These are phyloP conservation scores for Uronychia setigera DNA, from an alignment of 73 alveolate species.

Conservation along the genomic window DNA sequence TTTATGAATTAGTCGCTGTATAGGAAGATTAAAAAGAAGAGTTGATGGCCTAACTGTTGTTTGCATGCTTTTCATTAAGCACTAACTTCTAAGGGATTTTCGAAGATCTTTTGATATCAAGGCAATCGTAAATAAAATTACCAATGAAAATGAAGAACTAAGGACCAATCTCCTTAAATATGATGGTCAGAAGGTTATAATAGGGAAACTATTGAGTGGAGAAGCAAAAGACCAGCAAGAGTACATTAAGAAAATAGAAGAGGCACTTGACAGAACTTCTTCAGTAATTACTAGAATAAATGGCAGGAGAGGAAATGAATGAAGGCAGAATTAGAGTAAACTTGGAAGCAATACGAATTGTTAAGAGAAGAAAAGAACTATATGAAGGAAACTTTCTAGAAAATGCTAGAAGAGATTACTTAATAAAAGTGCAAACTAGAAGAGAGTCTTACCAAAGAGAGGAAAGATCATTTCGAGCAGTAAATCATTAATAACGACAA, in stretches of 20 bases:
- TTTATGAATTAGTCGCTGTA: too few species aligned
- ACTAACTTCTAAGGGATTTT: too few species aligned
- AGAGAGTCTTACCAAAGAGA: conserved; percentile 19
- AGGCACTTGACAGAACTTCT: conserved; percentile 10
- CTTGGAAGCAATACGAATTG: neutral
- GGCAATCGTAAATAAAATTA: neutral
- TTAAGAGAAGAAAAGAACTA: conserved; percentile 15
- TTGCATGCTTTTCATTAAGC: too few species aligned
- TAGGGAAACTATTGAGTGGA: conserved; percentile 1
- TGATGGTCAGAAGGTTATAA: conserved; percentile 20
- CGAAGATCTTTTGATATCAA: too few species aligned
- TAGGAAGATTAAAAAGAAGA: too few species aligned
- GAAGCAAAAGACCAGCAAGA: conserved; percentile 21
- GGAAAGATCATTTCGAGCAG: conserved; percentile 7
- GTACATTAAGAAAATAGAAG: conserved; percentile 18
- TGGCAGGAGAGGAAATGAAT: conserved; percentile 2
- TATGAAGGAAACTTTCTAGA: conserved; percentile 13
- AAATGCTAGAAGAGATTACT: conserved; percentile 1
- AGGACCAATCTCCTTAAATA: neutral
- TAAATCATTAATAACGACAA: conserved; percentile 14
- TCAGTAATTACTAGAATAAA: neutral
- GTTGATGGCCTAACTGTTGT: too few species aligned
- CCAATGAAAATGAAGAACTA: neutral
- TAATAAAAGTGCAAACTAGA: conserved; percentile 6
- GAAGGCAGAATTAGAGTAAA: neutral